Evolutionary conservation across 768 basidiomycete species (phyloP).

Genomic region (Lactarius tabidus): DNA sequence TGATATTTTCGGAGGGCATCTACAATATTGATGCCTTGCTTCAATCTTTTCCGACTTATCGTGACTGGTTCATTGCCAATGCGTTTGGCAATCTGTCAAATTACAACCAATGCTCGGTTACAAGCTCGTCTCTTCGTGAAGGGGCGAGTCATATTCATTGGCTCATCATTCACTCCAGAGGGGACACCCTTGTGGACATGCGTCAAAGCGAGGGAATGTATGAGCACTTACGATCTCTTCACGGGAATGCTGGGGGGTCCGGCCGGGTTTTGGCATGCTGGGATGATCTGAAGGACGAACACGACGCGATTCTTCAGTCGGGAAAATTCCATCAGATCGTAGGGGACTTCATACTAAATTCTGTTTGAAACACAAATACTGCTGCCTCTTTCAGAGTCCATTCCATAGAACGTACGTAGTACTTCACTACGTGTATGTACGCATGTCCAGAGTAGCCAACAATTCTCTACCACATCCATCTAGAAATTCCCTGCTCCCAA

Average conservation of each 20-base stretch:
- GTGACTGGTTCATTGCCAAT: constrained; percentile 60
- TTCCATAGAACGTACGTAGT: too few species aligned
- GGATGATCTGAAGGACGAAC: constrained; percentile 44
- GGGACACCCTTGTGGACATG: constrained; percentile 63
- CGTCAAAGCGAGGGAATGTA: constrained; percentile 61
- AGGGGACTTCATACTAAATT: constrained; percentile 36
- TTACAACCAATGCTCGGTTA: constrained; percentile 48
- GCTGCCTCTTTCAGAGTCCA: too few species aligned
- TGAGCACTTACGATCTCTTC: constrained; percentile 44
- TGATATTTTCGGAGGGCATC: constrained; percentile 72
- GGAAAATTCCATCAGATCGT: constrained; percentile 46
- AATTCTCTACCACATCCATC: too few species aligned
- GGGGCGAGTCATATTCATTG: constrained; percentile 44
- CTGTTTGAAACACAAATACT: constrained; percentile 1
- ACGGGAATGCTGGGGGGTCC: constrained; percentile 31
- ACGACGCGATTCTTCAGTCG: constrained; percentile 49
- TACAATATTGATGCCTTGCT: constrained; percentile 70
- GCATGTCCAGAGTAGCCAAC: too few species aligned
- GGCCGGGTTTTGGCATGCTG: constrained; percentile 33
- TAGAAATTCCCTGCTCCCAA: too few species aligned
- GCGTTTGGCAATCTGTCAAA: constrained; percentile 52
- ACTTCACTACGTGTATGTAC: too few species aligned
- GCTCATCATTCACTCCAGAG: constrained; percentile 72
- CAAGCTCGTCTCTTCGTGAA: constrained; percentile 39
- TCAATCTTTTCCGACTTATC: constrained; percentile 61